phyloP scores from a whole-genome alignment of 768 basidiomycete genomes.

The Myochromella boudieri region DNA sequence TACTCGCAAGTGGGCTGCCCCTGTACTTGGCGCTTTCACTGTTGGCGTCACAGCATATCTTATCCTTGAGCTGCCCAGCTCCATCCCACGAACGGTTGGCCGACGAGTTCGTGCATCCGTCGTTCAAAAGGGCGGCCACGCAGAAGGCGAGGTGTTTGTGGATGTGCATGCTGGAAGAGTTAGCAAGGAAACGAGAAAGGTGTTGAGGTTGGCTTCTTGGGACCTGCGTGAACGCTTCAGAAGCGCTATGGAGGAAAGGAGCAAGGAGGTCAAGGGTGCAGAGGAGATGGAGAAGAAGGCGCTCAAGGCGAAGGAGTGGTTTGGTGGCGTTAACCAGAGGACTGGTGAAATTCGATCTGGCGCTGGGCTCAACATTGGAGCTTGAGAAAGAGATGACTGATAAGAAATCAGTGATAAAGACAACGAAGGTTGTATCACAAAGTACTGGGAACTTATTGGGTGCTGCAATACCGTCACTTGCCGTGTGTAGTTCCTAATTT shows the following conservation, averaged over 20 bases:
- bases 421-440: constrained; percentile 14
- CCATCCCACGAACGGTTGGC: constrained; percentile 89
- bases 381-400: constrained; percentile 6
- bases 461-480: not conserved
- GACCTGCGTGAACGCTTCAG: constrained; percentile 84
- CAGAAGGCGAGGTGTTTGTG: constrained; percentile 58
- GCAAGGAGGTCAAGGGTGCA: constrained; percentile 70
- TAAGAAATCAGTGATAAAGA: constrained; percentile 2
- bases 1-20: constrained; percentile 84
- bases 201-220: constrained; percentile 87
- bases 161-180: constrained; percentile 70
- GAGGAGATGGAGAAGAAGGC: constrained; percentile 78
- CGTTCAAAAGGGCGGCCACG: constrained; percentile 37
- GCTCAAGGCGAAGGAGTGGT: constrained; percentile 68
- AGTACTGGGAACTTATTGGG: not conserved
- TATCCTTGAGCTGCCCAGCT: constrained; percentile 81
- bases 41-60: constrained; percentile 79
- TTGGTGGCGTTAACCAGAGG: constrained; percentile 52
- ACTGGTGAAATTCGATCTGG: constrained; percentile 43
- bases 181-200: constrained; percentile 87
- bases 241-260: constrained; percentile 75
- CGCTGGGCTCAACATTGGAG: constrained; percentile 10
- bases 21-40: constrained; percentile 75
- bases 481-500: no score
- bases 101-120: constrained; percentile 75